phyloP scores from a whole-genome alignment of 2,329 filamentous ascomycete genomes.

The Blumeriella jaapii region DNA sequence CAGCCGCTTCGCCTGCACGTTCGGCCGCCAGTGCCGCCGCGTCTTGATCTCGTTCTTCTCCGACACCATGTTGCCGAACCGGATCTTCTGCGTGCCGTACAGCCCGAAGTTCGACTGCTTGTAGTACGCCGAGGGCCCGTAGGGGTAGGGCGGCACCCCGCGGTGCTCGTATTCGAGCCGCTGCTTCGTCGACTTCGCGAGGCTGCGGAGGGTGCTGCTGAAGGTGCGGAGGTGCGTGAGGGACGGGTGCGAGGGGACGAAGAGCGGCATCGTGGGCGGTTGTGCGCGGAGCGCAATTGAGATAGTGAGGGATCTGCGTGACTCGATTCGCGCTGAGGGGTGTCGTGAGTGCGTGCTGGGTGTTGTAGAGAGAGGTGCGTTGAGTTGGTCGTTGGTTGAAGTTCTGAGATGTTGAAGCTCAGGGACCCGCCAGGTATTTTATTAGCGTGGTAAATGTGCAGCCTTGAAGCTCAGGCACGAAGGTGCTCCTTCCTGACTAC shows the following conservation, averaged over 20 bases:
- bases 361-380: too few species aligned
- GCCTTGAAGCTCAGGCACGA: too few species aligned
- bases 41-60: conserved; percentile 58
- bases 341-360: too few species aligned
- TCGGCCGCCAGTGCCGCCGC: conserved; percentile 63
- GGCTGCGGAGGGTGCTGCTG: conserved; percentile 20
- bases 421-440: too few species aligned
- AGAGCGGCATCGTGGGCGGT: conserved; percentile 20
- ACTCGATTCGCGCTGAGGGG: too few species aligned
- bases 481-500: too few species aligned
- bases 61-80: conserved; percentile 68
- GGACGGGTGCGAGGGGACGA: conserved; percentile 17
- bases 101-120: conserved; percentile 72
- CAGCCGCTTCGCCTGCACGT: conserved; percentile 51
- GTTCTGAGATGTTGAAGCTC: too few species aligned
- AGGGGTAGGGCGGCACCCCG: conserved; percentile 53
- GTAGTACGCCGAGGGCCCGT: conserved; percentile 58
- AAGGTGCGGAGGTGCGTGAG: conserved; percentile 26
- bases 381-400: too few species aligned
- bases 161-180: conserved; percentile 26
- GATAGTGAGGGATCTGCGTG: too few species aligned
- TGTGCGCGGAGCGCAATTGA: too few species aligned
- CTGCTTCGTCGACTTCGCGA: conserved; percentile 28
- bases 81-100: conserved; percentile 59
- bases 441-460: too few species aligned